Evolutionary conservation across 2,329 filamentous ascomycete genomes (phyloP).

Genomic region (Colletotrichum kahawae): DNA sequence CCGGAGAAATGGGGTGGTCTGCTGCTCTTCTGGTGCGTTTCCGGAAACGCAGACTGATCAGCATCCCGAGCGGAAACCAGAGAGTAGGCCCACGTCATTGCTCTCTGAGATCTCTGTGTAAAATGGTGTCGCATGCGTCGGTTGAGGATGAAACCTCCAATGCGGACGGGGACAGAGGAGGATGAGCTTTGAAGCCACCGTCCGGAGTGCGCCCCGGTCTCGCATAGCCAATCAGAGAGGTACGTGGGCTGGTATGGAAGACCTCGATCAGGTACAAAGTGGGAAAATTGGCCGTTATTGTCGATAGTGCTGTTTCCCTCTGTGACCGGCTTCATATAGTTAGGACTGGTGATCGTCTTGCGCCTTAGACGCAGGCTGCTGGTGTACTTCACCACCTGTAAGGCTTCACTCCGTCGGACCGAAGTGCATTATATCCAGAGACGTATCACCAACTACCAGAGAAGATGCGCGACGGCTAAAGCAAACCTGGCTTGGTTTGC

Average conservation of each 20-base stretch:
- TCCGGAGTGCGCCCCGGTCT: not conserved
- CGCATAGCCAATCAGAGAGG: not conserved
- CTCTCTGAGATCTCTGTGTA: not conserved
- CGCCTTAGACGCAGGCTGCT: not conserved
- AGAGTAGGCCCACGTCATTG: not conserved
- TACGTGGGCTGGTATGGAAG: not conserved
- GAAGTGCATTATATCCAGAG: accelerated
- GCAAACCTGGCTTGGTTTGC: not conserved
- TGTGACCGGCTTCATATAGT: not conserved
- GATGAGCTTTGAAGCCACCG: not conserved
- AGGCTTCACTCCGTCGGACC: no score
- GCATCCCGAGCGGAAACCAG: not conserved
- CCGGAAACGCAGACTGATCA: not conserved
- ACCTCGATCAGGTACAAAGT: no score
- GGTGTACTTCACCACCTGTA: no score
- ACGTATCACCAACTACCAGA: accelerated
- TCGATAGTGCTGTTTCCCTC: no score
- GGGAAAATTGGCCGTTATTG: no score
- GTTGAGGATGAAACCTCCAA: not conserved
- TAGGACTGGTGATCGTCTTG: not conserved
- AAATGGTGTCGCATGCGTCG: not conserved
- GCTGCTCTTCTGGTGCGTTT: no score
- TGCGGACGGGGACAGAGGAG: not conserved
- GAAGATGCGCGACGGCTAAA: not conserved
- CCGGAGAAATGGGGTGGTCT: no score